Percentiles rank a stretch among this genome's conserved stretches.
These are phyloP conservation scores for Geotrichum aggregatum DNA, from an alignment of 1,139 yeast genomes.

Conservation along the genomic window DNA sequence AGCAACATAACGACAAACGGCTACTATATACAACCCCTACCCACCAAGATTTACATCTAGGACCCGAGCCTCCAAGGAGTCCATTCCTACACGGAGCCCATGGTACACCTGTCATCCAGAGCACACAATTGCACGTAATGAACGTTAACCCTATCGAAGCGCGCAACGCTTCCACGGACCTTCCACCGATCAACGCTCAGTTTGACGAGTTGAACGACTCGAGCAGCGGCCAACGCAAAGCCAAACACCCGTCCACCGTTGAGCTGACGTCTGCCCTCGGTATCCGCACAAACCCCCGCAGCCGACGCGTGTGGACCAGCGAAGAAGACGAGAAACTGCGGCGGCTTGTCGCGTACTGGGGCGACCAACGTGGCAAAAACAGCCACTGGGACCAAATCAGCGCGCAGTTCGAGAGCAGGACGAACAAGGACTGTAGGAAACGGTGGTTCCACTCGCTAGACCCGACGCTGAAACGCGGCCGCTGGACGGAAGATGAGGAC, in stretches of 20 bases:
- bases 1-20: too few relatives aligned
- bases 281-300: constrained; percentile 21
- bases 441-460: constrained; percentile 84
- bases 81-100: not conserved
- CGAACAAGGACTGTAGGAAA: constrained; percentile 87
- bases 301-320: constrained; percentile 64
- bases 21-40: too few relatives aligned
- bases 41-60: too few relatives aligned
- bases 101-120: too few relatives aligned
- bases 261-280: constrained; percentile 24
- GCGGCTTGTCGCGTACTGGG: constrained; percentile 66
- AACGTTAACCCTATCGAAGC: too few relatives aligned
- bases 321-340: constrained; percentile 76
- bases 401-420: constrained; percentile 65
- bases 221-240: constrained; percentile 6
- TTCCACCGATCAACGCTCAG: not conserved
- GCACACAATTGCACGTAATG: too few relatives aligned
- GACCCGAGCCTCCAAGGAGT: not conserved
- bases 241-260: constrained; percentile 23
- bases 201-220: too few relatives aligned
- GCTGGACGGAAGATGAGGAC: constrained; percentile 89
- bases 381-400: constrained; percentile 71
- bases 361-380: constrained; percentile 79
- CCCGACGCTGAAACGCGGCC: constrained; percentile 76
- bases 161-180: too few relatives aligned